These are phyloP conservation scores for Physcomitrium patens DNA, from an alignment of 225 moss, liverwort and hornwort species.

Conservation along the genomic window DNA sequence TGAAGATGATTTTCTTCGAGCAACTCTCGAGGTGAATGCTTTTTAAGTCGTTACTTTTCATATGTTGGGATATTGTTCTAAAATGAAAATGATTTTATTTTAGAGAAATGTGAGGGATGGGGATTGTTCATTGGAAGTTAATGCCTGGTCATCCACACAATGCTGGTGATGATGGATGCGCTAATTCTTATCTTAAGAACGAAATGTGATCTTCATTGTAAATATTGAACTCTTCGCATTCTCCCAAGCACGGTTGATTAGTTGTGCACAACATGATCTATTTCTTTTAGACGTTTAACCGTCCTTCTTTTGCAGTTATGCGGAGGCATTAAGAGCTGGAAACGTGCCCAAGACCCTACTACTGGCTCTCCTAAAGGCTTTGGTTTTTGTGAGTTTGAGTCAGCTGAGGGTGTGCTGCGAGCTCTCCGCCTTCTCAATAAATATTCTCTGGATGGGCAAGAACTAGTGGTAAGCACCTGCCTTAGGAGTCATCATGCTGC, in stretches of 20 bases:
- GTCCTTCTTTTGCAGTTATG: slow-evolving; percentile 60
- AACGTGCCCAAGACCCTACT: slow-evolving; percentile 98
- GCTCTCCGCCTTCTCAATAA: slow-evolving; percentile 91
- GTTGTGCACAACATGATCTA: neutral
- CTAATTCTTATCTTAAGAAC: neutral
- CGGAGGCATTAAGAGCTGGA: slow-evolving; percentile 96
- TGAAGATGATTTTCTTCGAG: slow-evolving; percentile 88
- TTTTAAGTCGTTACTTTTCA: slow-evolving; percentile 13
- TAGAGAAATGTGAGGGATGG: neutral
- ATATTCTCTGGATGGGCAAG: slow-evolving; percentile 93
- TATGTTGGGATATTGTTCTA: neutral
- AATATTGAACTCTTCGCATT: neutral
- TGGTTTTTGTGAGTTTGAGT: slow-evolving; percentile 97
- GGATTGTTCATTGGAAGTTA: neutral
- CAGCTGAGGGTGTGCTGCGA: slow-evolving; percentile 94
- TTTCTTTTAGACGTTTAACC: neutral
- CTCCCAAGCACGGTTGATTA: slow-evolving; percentile 2
- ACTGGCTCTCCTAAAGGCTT: slow-evolving; percentile 95
- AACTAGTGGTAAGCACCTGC: slow-evolving; percentile 80
- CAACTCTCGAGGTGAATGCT: slow-evolving; percentile 81
- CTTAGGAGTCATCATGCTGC: slow-evolving; percentile 39
- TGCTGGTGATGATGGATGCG: neutral
- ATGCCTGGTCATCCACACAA: neutral
- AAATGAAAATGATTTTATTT: neutral
- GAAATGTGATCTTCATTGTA: neutral